Evolutionary conservation across 2,329 filamentous ascomycete species (phyloP).

Genomic region (Ophidiomyces ophidiicola): DNA sequence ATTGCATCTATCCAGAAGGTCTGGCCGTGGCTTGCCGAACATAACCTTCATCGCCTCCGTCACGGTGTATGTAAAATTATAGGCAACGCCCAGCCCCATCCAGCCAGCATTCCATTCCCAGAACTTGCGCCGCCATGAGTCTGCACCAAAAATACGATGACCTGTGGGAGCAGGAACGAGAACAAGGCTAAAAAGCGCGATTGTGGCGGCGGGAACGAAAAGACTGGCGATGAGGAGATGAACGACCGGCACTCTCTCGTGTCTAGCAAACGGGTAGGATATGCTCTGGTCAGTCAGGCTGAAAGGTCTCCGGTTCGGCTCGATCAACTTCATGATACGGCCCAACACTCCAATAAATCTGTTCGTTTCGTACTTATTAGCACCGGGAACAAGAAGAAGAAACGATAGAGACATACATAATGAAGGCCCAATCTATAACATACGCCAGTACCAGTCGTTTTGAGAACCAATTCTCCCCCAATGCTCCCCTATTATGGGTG

Average conservation of each 20-base stretch:
- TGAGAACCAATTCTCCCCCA: slow-evolving; percentile 25
- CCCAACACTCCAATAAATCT: slow-evolving; percentile 49
- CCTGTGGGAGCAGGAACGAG: slow-evolving; percentile 62
- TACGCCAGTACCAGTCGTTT: slow-evolving; percentile 53
- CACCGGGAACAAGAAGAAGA: neutral
- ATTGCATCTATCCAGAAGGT: slow-evolving; percentile 57
- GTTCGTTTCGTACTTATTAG: slow-evolving; percentile 7
- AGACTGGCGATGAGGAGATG: slow-evolving; percentile 54
- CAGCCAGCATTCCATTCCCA: slow-evolving; percentile 85
- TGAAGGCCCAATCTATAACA: slow-evolving; percentile 60
- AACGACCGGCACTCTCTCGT: slow-evolving; percentile 60
- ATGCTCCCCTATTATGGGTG: neutral
- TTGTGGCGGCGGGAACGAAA: slow-evolving; percentile 53
- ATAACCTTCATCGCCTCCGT: slow-evolving; percentile 75
- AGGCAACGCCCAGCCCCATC: slow-evolving; percentile 65
- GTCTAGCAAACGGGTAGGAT: slow-evolving; percentile 57
- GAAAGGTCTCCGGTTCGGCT: slow-evolving; percentile 59
- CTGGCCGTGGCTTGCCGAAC: slow-evolving; percentile 52
- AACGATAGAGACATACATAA: slow-evolving; percentile 36
- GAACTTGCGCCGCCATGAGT: slow-evolving; percentile 64
- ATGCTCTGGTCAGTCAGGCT: slow-evolving; percentile 63
- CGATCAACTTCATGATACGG: slow-evolving; percentile 45
- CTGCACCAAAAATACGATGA: slow-evolving; percentile 28
- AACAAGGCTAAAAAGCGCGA: slow-evolving; percentile 54
- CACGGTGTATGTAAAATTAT: slow-evolving; percentile 63